Evolutionary conservation across 2,329 filamentous ascomycete genomes (phyloP), one percentile per base, ranked within the genome.

Genomic region (Blastomyces parvus): DNA sequence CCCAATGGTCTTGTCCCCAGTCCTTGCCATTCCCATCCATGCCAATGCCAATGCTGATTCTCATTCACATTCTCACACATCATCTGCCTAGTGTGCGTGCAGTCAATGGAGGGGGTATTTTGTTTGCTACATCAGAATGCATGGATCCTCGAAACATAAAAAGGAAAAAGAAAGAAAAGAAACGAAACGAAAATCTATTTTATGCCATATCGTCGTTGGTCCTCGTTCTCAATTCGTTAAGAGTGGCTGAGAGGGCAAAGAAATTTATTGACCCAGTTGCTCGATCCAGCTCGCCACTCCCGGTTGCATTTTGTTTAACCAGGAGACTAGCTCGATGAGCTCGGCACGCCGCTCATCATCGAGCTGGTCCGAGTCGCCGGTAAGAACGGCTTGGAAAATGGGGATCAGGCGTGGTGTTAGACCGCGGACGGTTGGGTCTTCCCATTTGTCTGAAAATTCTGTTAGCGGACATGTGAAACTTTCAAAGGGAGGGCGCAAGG

Each of bases 301-400:
- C 14, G 75, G 70, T 68, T 77, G 75, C 73, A 76, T 77, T 67
- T 77, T 74, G 69, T 79, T 79, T 63, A 81, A 69, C 73, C 77
- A 81, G 66, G 77, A 77, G 65, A 80, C 79, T 9, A 81, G 74
- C 69, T 80, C 77, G 59, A 78, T 73, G 33, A 81, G 69, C 68
- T 80, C 77, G 36, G 72, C 72, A 17, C 79, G 74, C 53, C 78
- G 78, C 69, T 80, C 79, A 57, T 80, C 78, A 64, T 79, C 78
- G 36, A 81, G 70, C 69, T 80, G 79, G 62, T 79, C 76, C 61
- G 75, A 71, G 22, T 79, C 77, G 58, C 76, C 75, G 61, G 71
- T 74, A 27, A 81, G 73, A 22, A 81, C 79, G 36, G 77, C 70
- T 69, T 80, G 74, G 73, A 81, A 78, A 68, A 81, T 72, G 19